Conservation (phyloP, 148 eudicot genomes). For the Vaccinium myrtillus region DNA sequence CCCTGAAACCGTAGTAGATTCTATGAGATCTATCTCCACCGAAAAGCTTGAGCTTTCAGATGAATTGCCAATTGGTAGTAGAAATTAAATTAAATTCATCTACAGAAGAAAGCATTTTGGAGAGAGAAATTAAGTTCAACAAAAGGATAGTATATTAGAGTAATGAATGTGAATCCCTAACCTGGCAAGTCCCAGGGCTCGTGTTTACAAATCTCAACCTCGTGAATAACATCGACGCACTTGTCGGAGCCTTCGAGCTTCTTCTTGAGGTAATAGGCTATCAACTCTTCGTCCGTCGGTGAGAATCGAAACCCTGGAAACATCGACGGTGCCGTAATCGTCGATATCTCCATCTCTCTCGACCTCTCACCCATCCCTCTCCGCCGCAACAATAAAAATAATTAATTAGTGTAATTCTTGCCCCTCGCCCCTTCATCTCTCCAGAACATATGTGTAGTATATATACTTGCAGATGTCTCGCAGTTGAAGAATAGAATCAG, state of each 20-base stretch:
- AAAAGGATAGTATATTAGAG: too few relatives aligned
- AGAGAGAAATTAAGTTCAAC: too few relatives aligned
- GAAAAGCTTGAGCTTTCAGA: too few relatives aligned
- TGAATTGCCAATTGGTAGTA: too few relatives aligned
- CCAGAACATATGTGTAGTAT: neutral
- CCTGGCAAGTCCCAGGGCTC: slow-evolving; percentile 96
- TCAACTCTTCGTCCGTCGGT: slow-evolving; percentile 68
- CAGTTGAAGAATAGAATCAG: neutral
- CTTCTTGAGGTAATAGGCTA: slow-evolving; percentile 52
- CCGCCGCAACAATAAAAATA: neutral
- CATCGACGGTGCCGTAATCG: slow-evolving; percentile 53
- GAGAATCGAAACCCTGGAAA: slow-evolving; percentile 78
- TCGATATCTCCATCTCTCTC: slow-evolving; percentile 49
- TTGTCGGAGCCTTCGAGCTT: slow-evolving; percentile 54
- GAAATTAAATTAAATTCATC: too few relatives aligned
- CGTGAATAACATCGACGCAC: slow-evolving; percentile 60
- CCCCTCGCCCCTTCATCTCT: neutral
- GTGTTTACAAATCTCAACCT: slow-evolving; percentile 59
- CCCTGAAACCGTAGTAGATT: too few relatives aligned
- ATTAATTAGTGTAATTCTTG: neutral
- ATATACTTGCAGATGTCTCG: neutral
- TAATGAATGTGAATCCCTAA: slow-evolving; percentile 8
- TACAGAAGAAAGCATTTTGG: too few relatives aligned
- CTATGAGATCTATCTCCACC: too few relatives aligned
- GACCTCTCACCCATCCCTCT: slow-evolving; percentile 17